Percentiles rank a stretch among this genome's conserved stretches.
Evolutionary conservation across 139 green algal species (phyloP).

Genomic region (Spirogloea muscicola): DNA sequence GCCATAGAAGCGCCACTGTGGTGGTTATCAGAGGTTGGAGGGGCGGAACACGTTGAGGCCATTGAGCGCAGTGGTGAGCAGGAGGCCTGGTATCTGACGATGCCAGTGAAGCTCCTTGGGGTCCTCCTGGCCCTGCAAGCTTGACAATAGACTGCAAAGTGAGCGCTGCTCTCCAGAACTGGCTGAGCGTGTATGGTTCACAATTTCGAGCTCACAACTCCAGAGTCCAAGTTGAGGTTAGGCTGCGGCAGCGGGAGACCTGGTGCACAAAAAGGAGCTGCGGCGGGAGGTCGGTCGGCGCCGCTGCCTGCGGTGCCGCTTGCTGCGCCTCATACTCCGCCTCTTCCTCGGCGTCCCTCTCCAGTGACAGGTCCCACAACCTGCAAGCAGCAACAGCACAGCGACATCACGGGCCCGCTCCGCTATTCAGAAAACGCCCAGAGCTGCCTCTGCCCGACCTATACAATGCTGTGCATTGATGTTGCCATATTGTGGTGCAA

Average conservation of each 20-base stretch:
- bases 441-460: too few relatives aligned
- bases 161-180: too few relatives aligned
- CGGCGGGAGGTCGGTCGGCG: slow-evolving; percentile 66
- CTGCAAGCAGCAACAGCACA: slow-evolving; percentile 6
- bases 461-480: too few relatives aligned
- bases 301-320: slow-evolving; percentile 50
- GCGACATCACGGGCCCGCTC: not conserved
- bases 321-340: slow-evolving; percentile 56
- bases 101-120: slow-evolving; percentile 98
- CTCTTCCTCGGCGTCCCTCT: slow-evolving; percentile 92
- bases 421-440: not conserved
- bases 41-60: slow-evolving; percentile 95
- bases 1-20: too few relatives aligned
- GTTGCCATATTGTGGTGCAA: too few relatives aligned
- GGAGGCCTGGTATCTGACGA: slow-evolving; percentile 85
- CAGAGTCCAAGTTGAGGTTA: not conserved
- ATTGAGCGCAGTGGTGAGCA: slow-evolving; percentile 79
- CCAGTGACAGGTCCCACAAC: slow-evolving; percentile 94
- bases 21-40: slow-evolving; percentile 86
- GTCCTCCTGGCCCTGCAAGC: slow-evolving; percentile 72
- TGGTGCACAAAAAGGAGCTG: slow-evolving; percentile 87
- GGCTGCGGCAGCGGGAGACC: not conserved
- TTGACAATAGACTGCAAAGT: not conserved
- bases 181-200: too few relatives aligned
- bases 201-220: too few relatives aligned